Base-by-base conservation (phyloP, 139 green algal genomes). In the Yamagishiella unicocca region DNA sequence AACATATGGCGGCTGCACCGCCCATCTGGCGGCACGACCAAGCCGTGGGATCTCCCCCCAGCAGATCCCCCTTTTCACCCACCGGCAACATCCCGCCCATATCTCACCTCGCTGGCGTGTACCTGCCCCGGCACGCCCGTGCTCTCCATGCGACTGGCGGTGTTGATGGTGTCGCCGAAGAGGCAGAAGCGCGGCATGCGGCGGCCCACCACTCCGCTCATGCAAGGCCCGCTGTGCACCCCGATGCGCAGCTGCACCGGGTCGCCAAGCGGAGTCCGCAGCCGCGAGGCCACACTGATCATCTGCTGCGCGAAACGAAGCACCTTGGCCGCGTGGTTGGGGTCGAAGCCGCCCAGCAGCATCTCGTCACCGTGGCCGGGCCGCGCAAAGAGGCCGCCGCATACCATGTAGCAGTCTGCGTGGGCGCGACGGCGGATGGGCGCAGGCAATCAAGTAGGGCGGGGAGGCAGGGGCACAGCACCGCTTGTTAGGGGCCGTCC, bases 121-220 rank as follows among this genome's bases (percentile, higher is more conserved):
- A 86, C 77, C n/a, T 31, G 31, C 19, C 80, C 62, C 6, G 80
- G 80, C 80, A 54, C n/a, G 6, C 80, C 80, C 2, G 42, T 86
- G 61, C 62, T 77, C 77, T 90, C 89, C 89, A 92, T 92, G 46
- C 89, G 58, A 61, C 37, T 75, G 84, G 83, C 84, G 1, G 78
- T 88, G 89, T 92, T 92, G 83, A 92, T 71, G 46, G 84, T 89
- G 84, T 92, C 89, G 6, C 88, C 88, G 54, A 91, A 91, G 7
- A 89, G 54, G 58, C 88, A 83, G 62, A 82, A 91, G 42, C 85
- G 85, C 1, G 82, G 64, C 61, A 83, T 82, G 61, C 81, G 70
- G n/a, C 43, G 72, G 2, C 88, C 88, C 38, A 91, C 80, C 54
- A 91, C 58, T 21, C 88, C 88, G 62, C 53, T 70, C 77, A 86